Conservation (phyloP, 2,329 filamentous ascomycete species). For the Verticillium albo-atrum region DNA sequence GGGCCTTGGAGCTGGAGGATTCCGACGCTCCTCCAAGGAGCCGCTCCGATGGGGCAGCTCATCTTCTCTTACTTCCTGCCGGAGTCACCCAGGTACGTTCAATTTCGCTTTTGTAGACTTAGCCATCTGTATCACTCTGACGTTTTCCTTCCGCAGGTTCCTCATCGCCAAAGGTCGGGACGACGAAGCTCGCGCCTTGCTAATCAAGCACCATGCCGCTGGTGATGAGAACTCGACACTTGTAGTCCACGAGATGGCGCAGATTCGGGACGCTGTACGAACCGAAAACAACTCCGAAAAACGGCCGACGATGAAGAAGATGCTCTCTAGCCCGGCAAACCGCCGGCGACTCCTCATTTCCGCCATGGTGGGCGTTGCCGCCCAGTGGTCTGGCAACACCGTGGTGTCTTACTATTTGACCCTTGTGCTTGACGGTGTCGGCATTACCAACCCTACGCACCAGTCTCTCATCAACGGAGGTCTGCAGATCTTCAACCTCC, state of each 20-base stretch:
- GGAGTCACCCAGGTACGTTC: conserved; percentile 45
- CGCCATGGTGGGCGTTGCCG: conserved; percentile 44
- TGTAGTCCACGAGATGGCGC: conserved; percentile 31
- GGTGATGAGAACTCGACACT: conserved; percentile 36
- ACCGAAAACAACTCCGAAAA: conserved; percentile 30
- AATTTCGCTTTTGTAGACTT: background rate
- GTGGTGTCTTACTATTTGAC: conserved; percentile 43
- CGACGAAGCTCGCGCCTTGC: conserved; percentile 45
- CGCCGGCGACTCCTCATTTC: conserved; percentile 43
- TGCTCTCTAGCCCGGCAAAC: conserved; percentile 21
- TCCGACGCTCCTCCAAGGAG: conserved; percentile 22
- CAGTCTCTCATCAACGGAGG: conserved; percentile 7
- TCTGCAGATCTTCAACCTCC: conserved; percentile 5
- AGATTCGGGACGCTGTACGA: conserved; percentile 34
- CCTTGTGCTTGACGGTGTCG: conserved; percentile 31
- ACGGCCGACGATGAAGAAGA: conserved; percentile 12
- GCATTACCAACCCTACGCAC: conserved; percentile 3
- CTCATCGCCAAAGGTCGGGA: conserved; percentile 50
- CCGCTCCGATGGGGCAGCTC: conserved; percentile 30
- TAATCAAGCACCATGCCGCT: conserved; percentile 47
- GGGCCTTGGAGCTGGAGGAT: conserved; percentile 22
- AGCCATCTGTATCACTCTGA: conserved; percentile 18
- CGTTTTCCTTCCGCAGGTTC: conserved; percentile 35
- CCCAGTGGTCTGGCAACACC: conserved; percentile 49
- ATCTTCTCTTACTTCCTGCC: conserved; percentile 32